Percentiles rank a stretch among this genome's conserved stretches.
Evolutionary conservation across 257 asterid genomes (phyloP).

Genomic region (Solanum infundibuliforme): DNA sequence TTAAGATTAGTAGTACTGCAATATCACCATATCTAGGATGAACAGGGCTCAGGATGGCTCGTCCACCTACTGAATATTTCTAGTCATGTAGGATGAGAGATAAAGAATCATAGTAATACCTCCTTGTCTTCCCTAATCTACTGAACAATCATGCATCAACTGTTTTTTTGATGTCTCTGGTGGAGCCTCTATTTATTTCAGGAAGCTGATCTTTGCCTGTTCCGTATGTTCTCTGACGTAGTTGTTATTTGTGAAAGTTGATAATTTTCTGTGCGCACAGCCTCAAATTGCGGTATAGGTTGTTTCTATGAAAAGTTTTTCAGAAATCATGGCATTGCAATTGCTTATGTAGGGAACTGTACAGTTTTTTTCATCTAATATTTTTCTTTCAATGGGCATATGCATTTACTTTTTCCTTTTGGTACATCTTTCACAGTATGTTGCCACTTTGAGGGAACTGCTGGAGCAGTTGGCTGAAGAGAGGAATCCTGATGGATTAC

Average conservation of each 20-base stretch:
- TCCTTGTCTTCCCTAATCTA: neutral
- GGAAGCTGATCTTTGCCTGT: neutral
- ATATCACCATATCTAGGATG: neutral
- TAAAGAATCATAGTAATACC: neutral
- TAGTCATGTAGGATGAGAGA: neutral
- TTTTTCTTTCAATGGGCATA: neutral
- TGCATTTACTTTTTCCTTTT: neutral
- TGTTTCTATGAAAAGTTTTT: neutral
- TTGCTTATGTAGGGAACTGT: neutral
- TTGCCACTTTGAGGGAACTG: slow-evolving; percentile 70
- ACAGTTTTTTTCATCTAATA: neutral
- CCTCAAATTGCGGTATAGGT: neutral
- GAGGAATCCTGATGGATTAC: slow-evolving; percentile 66
- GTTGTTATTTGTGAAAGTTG: neutral
- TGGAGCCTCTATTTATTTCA: neutral
- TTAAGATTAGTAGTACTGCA: neutral
- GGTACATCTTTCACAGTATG: slow-evolving; percentile 41
- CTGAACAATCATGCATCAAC: neutral
- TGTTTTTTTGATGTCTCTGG: neutral
- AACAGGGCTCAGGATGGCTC: neutral
- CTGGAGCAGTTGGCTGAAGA: slow-evolving; percentile 83
- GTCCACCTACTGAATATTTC: neutral
- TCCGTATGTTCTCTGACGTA: neutral
- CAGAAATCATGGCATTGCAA: neutral
- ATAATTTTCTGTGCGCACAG: neutral